phyloP scores from a whole-genome alignment of 306 rosid genomes.

The Ormosia emarginata region DNA sequence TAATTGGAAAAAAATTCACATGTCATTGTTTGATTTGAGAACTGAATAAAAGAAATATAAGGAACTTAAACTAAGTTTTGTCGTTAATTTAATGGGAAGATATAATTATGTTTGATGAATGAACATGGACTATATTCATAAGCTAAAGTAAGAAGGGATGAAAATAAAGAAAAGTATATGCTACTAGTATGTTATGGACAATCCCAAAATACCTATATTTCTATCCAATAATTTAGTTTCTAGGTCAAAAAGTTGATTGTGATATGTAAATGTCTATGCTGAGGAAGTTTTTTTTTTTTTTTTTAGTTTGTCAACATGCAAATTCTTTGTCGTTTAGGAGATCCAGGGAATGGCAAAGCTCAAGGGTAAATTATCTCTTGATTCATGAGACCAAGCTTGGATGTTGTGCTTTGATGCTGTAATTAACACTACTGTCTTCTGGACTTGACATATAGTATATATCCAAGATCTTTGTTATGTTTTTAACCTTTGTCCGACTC shows the following conservation, averaged over 20 bases:
- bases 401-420: neutral
- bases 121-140: constrained; percentile 15
- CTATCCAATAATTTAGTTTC: no score
- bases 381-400: neutral
- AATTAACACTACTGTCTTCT: no score
- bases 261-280: neutral
- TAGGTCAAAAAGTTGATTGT: neutral
- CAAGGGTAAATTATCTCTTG: neutral
- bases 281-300: neutral
- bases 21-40: no score
- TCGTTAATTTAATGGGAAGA: neutral
- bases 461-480: neutral
- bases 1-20: no score
- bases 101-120: neutral
- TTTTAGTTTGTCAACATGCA: neutral
- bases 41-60: no score
- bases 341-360: neutral
- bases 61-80: no score
- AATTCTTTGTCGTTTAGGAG: neutral
- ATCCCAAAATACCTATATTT: neutral
- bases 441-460: neutral
- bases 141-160: neutral
- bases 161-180: constrained; percentile 18
- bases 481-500: neutral
- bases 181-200: neutral